Conservation (phyloP, 371 early-diverging fungal species). For the Mortierella sp. region DNA sequence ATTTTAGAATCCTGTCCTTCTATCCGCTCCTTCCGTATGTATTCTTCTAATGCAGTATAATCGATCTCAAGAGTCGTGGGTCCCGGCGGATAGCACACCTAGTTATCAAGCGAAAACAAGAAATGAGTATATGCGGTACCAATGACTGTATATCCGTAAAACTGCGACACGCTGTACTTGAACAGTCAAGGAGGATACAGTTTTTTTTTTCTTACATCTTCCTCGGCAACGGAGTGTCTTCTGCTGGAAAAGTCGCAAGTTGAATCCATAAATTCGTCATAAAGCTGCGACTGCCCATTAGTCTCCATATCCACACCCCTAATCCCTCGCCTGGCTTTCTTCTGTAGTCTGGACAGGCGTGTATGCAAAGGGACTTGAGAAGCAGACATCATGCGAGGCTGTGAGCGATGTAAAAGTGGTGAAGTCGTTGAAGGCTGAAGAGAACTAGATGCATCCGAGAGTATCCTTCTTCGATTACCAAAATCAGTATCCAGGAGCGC, state of each 20-base stretch:
- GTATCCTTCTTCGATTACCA: no score
- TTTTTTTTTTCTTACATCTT: conserved; percentile 38
- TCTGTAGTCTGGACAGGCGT: conserved; percentile 35
- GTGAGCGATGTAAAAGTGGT: no score
- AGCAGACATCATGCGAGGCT: conserved; percentile 41
- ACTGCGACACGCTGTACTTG: not conserved
- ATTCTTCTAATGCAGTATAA: conserved; percentile 42
- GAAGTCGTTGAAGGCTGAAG: no score
- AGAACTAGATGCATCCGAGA: conserved; percentile 15
- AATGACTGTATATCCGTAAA: no score
- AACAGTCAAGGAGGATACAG: no score
- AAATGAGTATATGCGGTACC: not conserved
- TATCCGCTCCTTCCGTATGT: conserved; percentile 47
- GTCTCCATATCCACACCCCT: conserved; percentile 46
- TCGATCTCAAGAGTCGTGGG: conserved; percentile 29
- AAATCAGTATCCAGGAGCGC: no score
- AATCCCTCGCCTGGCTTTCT: conserved; percentile 31
- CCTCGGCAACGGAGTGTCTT: conserved; percentile 52
- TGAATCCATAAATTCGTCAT: conserved; percentile 46
- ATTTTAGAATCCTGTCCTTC: no score
- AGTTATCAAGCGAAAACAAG: no score
- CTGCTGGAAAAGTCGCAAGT: conserved; percentile 45
- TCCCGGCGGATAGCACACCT: conserved; percentile 50
- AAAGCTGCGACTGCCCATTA: conserved; percentile 38
- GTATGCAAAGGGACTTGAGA: conserved; percentile 48